Conservation (phyloP, 371 early-diverging fungal genomes). For the Mucor saturninus region DNA sequence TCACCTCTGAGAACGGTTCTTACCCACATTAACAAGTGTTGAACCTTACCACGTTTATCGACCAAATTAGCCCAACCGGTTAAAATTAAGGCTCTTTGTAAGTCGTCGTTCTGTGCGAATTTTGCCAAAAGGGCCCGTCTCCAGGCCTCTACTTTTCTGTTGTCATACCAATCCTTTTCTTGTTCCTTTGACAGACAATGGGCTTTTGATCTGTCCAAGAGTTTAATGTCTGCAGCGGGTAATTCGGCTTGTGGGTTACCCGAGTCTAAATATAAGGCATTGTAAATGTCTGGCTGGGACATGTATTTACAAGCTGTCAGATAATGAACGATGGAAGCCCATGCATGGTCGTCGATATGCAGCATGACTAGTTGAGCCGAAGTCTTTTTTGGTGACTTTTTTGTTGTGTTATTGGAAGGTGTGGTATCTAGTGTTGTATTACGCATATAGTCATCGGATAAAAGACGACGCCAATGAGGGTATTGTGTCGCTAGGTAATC, state of each 20-base stretch:
- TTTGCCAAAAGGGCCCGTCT: conserved; percentile 36
- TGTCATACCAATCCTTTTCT: conserved; percentile 21
- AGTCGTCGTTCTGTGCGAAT: conserved; percentile 39
- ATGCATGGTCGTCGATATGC: conserved; percentile 40
- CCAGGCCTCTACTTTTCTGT: conserved; percentile 18
- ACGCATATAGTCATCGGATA: conserved; percentile 40
- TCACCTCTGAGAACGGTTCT: conserved; percentile 33
- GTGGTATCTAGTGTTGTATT: conserved; percentile 22
- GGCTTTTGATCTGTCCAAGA: not conserved
- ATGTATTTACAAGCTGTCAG: conserved; percentile 29
- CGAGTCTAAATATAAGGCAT: conserved; percentile 26
- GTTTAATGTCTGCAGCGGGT: conserved; percentile 21
- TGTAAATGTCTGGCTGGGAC: conserved; percentile 19
- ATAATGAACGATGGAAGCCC: conserved; percentile 43
- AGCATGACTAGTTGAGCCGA: conserved; percentile 30
- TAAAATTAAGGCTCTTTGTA: conserved; percentile 32
- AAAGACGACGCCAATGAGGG: conserved; percentile 40
- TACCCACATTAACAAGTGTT: conserved; percentile 35
- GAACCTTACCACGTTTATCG: conserved; percentile 14
- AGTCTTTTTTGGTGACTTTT: not conserved
- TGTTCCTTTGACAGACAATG: conserved; percentile 14
- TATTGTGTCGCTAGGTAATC: conserved; percentile 26
- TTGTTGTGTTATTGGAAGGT: not conserved
- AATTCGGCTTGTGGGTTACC: conserved; percentile 17
- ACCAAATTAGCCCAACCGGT: conserved; percentile 40